Conservation (phyloP, 495 filamentous ascomycete genomes). For the Penicillium longicatenatum region DNA sequence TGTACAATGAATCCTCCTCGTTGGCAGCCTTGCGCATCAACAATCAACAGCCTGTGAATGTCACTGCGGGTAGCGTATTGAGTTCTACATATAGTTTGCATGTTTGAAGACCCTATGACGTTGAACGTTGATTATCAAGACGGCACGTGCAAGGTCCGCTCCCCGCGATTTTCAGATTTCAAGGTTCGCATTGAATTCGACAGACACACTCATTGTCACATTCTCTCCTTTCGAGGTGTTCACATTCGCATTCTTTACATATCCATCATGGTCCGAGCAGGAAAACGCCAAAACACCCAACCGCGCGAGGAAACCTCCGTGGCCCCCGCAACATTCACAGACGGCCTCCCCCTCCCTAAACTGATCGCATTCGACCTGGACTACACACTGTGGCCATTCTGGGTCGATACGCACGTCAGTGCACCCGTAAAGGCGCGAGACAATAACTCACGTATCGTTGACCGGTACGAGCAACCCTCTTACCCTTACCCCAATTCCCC, state of each 20-base stretch:
- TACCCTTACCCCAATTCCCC: neutral
- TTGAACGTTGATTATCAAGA: neutral
- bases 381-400: constrained; percentile 98
- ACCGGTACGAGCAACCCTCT: constrained; percentile 36
- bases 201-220: neutral
- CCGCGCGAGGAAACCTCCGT: constrained; percentile 42
- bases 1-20: too few species aligned
- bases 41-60: too few species aligned
- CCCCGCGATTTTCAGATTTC: neutral
- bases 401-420: constrained; percentile 90
- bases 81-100: too few species aligned
- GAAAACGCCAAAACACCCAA: constrained; percentile 41
- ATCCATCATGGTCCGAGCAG: constrained; percentile 31
- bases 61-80: too few species aligned
- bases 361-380: constrained; percentile 92
- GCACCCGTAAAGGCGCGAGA: constrained; percentile 71
- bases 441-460: constrained; percentile 54
- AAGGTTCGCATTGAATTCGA: too few species aligned
- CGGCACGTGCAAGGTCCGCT: neutral
- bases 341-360: constrained; percentile 80
- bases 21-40: too few species aligned
- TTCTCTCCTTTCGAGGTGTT: neutral
- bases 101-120: neutral
- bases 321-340: constrained; percentile 65
- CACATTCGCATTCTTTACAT: neutral